Conservation (phyloP, 768 basidiomycete species). For the Daedaleopsis sinensis region DNA sequence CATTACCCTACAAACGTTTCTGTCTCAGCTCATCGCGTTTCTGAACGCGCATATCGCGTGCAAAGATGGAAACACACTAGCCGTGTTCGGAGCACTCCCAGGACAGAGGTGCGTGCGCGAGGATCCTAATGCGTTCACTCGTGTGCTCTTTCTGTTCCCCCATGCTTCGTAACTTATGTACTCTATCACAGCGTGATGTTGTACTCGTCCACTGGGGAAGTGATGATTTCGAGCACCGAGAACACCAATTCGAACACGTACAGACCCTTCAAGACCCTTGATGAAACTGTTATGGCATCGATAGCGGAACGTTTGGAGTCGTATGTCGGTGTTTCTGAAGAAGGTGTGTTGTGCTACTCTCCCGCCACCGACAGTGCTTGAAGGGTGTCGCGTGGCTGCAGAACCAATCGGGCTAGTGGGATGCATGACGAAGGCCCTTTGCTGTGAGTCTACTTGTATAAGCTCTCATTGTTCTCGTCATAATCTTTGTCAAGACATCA, state of each 20-base stretch:
- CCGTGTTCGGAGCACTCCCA: constrained; percentile 89
- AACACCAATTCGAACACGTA: constrained; percentile 78
- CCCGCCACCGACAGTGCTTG: background rate
- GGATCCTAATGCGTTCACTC: background rate
- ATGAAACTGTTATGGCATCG: constrained; percentile 62
- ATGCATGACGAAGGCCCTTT: constrained; percentile 89
- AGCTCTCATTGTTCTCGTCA: background rate
- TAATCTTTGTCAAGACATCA: constrained; percentile 62
- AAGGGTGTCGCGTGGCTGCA: constrained; percentile 27
- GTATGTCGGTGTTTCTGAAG: constrained; percentile 50
- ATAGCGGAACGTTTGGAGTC: constrained; percentile 65
- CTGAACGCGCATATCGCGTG: constrained; percentile 91
- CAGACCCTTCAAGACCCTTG: constrained; percentile 79
- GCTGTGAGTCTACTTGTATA: constrained; percentile 55
- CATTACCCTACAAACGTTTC: constrained; percentile 69
- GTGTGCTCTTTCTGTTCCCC: background rate
- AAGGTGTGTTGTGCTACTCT: constrained; percentile 41
- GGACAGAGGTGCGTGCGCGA: constrained; percentile 63
- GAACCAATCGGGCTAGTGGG: constrained; percentile 79
- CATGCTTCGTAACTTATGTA: background rate
- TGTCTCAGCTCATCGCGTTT: constrained; percentile 87
- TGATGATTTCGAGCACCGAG: constrained; percentile 37
- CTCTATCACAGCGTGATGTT: constrained; percentile 61
- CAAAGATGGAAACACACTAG: constrained; percentile 89
- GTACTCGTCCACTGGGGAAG: constrained; percentile 67